phyloP scores from a whole-genome alignment of 345 rosid genomes.

The Eucalyptus cloeziana region DNA sequence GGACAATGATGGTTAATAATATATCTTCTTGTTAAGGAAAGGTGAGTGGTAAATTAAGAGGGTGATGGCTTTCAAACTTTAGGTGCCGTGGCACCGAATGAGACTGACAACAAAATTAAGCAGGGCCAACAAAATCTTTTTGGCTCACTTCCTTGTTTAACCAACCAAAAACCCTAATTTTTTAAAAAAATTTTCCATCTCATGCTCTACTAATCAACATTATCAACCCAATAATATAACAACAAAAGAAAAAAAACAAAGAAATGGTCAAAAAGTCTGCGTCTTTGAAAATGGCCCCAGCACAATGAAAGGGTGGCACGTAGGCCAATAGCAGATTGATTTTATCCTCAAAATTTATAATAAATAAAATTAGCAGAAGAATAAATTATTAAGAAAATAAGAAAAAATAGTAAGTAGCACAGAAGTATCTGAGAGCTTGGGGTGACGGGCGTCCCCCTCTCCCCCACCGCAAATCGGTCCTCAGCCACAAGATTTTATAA shows the following conservation, averaged over 20 bases:
- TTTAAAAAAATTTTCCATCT: background rate
- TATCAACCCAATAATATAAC: background rate
- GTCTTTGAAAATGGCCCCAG: background rate
- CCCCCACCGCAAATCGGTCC: constrained; percentile 21
- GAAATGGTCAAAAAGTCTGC: background rate
- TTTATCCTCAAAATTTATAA: background rate
- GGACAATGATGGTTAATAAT: background rate
- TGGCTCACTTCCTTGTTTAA: background rate
- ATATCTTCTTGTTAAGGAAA: background rate
- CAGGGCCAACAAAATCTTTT: background rate
- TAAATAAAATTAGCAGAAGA: background rate
- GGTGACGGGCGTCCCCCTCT: constrained; percentile 2
- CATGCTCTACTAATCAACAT: background rate
- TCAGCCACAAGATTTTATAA: constrained; percentile 13
- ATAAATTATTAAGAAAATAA: background rate
- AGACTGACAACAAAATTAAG: background rate
- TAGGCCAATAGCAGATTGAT: background rate
- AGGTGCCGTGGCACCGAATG: background rate
- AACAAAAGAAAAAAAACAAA: background rate
- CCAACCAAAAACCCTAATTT: background rate
- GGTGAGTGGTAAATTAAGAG: background rate
- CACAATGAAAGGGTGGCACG: background rate
- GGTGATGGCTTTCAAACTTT: background rate
- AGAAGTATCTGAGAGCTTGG: background rate
- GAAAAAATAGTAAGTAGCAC: background rate